Evolutionary conservation across 805 yeast genomes (phyloP).

Genomic region (Schwanniomyces yamadae): DNA sequence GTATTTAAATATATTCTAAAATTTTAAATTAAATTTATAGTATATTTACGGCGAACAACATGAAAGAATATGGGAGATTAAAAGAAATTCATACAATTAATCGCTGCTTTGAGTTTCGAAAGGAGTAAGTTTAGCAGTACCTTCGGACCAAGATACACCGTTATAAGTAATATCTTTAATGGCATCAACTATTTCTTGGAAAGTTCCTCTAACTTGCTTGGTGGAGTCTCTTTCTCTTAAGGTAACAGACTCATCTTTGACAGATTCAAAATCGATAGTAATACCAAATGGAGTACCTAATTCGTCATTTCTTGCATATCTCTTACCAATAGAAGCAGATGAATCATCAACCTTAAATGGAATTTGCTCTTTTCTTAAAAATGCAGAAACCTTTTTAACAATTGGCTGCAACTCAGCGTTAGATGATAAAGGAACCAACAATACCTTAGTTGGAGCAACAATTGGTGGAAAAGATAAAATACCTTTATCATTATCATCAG

Average conservation of each 20-base stretch:
- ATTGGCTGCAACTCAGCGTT: conserved; percentile 78
- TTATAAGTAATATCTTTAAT: conserved; percentile 72
- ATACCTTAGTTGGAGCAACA: conserved; percentile 97
- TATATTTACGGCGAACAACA: too few relatives aligned
- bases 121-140: conserved; percentile 66
- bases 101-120: conserved; percentile 66
- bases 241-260: conserved; percentile 84
- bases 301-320: conserved; percentile 98
- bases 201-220: conserved; percentile 90
- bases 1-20: too few relatives aligned
- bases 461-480: conserved; percentile 90
- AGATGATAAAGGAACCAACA: conserved; percentile 89
- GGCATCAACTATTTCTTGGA: conserved; percentile 67
- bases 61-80: too few relatives aligned
- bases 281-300: conserved; percentile 98
- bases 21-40: too few relatives aligned
- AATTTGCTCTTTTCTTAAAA: conserved; percentile 75
- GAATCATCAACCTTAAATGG: conserved; percentile 97
- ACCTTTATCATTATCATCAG: conserved; percentile 79
- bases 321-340: conserved; percentile 94
- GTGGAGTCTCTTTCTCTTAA: conserved; percentile 97
- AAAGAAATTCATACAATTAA: conserved; percentile 3
- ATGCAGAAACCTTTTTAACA: conserved; percentile 63
- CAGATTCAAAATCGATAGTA: conserved; percentile 92
- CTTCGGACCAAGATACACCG: conserved; percentile 81